phyloP scores from a whole-genome alignment of 2,329 filamentous ascomycete genomes.

The Arthrobotrys iridis region DNA sequence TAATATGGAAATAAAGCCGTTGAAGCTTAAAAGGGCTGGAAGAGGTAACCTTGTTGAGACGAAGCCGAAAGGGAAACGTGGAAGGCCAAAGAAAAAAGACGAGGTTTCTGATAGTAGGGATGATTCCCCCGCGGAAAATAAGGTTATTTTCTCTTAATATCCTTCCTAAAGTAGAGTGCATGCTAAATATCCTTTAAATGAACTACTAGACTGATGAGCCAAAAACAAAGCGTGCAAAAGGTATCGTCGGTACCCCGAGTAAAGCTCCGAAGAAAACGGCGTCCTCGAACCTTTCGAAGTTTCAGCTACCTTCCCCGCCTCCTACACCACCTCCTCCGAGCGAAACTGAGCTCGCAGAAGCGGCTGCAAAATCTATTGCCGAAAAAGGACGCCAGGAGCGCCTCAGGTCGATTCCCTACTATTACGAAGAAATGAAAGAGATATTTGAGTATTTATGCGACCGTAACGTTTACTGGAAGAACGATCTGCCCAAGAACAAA shows the following conservation, averaged over 20 bases:
- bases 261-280: not conserved
- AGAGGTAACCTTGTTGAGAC: not conserved
- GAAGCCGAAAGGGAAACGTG: conserved; percentile 22
- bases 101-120: not conserved
- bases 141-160: too few relatives aligned
- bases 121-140: too few relatives aligned
- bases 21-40: not conserved
- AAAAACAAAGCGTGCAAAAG: conserved; percentile 21
- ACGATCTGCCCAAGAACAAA: conserved; percentile 40
- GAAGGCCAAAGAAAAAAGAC: conserved; percentile 18
- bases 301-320: conserved; percentile 1
- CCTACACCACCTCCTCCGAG: conserved; percentile 18
- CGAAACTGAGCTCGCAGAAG: conserved; percentile 8
- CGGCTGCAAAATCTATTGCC: not conserved
- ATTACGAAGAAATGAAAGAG: conserved; percentile 48
- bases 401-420: conserved; percentile 18
- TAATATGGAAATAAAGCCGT: not conserved
- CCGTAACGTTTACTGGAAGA: conserved; percentile 34
- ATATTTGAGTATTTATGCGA: conserved; percentile 45
- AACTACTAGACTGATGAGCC: not conserved
- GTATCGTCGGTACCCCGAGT: not conserved
- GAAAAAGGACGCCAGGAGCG: conserved; percentile 20
- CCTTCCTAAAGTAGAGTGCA: not conserved
- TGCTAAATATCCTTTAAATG: not conserved
- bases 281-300: not conserved